A percentile compares a stretch with the other conserved stretches of the same genome.
Evolutionary conservation across 2,329 filamentous ascomycete species (phyloP).

Genomic region (Raffaelea deltoideospora): DNA sequence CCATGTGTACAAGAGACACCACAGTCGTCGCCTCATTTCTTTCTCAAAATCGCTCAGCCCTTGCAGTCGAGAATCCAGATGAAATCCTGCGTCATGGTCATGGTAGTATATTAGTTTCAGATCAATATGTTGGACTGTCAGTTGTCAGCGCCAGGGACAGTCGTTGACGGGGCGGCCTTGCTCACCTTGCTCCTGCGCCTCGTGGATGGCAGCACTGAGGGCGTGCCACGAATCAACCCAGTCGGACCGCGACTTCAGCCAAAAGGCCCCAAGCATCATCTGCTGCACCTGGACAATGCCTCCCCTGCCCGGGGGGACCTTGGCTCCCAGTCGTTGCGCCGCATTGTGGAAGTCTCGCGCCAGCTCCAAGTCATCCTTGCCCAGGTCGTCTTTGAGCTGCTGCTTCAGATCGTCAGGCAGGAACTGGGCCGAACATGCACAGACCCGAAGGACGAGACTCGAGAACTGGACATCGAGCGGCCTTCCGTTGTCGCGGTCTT

Average conservation of each 20-base stretch:
- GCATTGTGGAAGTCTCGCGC: background rate
- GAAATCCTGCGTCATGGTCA: slow-evolving; percentile 16
- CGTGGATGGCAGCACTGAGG: slow-evolving; percentile 25
- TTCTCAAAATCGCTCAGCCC: slow-evolving; percentile 26
- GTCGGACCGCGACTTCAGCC: slow-evolving; percentile 29
- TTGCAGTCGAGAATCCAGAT: slow-evolving; percentile 20
- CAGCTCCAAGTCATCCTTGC: background rate
- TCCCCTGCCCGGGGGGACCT: slow-evolving; percentile 25
- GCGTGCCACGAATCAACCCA: slow-evolving; percentile 34
- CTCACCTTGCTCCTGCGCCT: slow-evolving; percentile 31
- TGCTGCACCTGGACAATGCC: slow-evolving; percentile 31
- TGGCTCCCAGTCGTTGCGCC: slow-evolving; percentile 19
- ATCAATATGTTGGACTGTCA: no score
- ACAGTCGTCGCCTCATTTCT: slow-evolving; percentile 29
- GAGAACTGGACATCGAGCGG: slow-evolving; percentile 26
- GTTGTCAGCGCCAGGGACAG: no score
- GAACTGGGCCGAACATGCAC: slow-evolving; percentile 28
- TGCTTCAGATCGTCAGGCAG: slow-evolving; percentile 20
- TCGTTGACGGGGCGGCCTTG: background rate
- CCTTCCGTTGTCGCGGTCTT: slow-evolving; percentile 17
- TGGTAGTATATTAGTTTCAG: no score
- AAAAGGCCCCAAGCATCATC: slow-evolving; percentile 28
- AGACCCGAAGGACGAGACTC: slow-evolving; percentile 28
- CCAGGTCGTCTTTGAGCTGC: slow-evolving; percentile 23
- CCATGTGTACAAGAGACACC: slow-evolving; percentile 30